These are phyloP conservation scores for Blastocystis sp. DNA, from an alignment of 352 stramenopile species.

Conservation along the genomic window DNA sequence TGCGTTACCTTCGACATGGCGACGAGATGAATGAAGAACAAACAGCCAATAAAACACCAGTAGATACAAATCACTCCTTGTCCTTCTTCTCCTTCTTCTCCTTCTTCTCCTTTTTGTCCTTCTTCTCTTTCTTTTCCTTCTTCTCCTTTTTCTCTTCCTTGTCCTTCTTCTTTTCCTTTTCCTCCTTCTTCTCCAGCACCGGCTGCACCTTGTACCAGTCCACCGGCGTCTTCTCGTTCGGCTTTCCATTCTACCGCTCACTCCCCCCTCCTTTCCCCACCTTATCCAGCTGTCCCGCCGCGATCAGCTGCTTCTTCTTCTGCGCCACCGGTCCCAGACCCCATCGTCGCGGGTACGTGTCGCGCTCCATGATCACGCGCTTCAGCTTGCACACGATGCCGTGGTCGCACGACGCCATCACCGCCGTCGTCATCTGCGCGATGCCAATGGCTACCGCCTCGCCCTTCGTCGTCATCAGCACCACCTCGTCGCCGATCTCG, in stretches of 20 bases:
- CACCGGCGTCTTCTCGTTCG: slow-evolving; percentile 76
- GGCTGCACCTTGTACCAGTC: slow-evolving; percentile 70
- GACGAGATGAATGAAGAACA: too few relatives aligned
- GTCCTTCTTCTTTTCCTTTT: slow-evolving; percentile 63
- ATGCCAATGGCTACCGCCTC: slow-evolving; percentile 96
- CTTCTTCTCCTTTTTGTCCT: slow-evolving; percentile 68
- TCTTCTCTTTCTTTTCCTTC: slow-evolving; percentile 67
- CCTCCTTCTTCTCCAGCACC: slow-evolving; percentile 57
- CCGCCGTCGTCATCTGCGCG: slow-evolving; percentile 95
- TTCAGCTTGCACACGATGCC: slow-evolving; percentile 99
- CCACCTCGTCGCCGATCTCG: slow-evolving; percentile 93
- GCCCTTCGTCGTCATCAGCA: slow-evolving; percentile 99
- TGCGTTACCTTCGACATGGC: too few relatives aligned
- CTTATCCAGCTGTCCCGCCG: slow-evolving; percentile 79
- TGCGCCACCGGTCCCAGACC: slow-evolving; percentile 93
- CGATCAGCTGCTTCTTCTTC: slow-evolving; percentile 94
- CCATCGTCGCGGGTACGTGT: slow-evolving; percentile 97
- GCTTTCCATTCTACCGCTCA: slow-evolving; percentile 65
- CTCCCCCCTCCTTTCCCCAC: slow-evolving; percentile 59
- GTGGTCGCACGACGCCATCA: slow-evolving; percentile 99
- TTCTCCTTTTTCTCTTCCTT: slow-evolving; percentile 69
- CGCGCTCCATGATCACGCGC: slow-evolving; percentile 98
- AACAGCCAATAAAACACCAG: too few relatives aligned
- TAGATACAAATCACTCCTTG: too few relatives aligned
- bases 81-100: slow-evolving; percentile 60